phyloP scores from a whole-genome alignment of 805 yeast genomes.

The Candida tibetensis region DNA sequence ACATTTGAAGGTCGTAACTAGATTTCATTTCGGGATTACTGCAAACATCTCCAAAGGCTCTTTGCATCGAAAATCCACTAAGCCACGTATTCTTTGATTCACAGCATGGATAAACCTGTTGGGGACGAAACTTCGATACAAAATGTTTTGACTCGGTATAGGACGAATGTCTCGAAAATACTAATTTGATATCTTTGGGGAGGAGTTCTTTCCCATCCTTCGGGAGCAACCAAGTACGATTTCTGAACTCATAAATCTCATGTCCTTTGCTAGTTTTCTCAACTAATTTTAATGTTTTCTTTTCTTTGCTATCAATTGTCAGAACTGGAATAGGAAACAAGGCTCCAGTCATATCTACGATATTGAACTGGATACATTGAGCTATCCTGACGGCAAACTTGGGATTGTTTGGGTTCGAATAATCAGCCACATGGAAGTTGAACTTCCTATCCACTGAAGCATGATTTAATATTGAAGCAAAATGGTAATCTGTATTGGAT shows the following conservation, averaged over 20 bases:
- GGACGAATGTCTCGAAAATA: constrained; percentile 49
- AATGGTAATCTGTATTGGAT: not conserved
- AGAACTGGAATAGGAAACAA: constrained; percentile 25
- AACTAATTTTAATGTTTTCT: constrained; percentile 10
- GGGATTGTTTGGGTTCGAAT: not conserved
- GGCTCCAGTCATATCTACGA: constrained; percentile 30
- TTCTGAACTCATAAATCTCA: constrained; percentile 21
- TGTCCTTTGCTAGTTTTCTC: constrained; percentile 19
- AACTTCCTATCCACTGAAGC: not conserved
- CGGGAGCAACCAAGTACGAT: constrained; percentile 28
- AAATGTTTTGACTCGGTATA: constrained; percentile 38
- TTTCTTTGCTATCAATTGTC: constrained; percentile 13
- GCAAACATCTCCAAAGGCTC: constrained; percentile 41
- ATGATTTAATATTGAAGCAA: not conserved
- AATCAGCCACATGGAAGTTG: constrained; percentile 1
- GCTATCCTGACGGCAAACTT: constrained; percentile 24
- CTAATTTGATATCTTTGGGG: constrained; percentile 33
- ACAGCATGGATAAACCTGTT: constrained; percentile 45
- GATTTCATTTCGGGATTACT: constrained; percentile 8
- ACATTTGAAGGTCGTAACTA: constrained; percentile 15
- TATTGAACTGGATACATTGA: constrained; percentile 38
- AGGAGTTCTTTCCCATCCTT: constrained; percentile 25
- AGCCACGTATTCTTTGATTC: constrained; percentile 32
- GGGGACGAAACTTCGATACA: constrained; percentile 33
- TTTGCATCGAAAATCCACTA: constrained; percentile 36